These are phyloP conservation scores for Pelargonium australe DNA, from an alignment of 441 rosid genomes.

Conservation along the genomic window DNA sequence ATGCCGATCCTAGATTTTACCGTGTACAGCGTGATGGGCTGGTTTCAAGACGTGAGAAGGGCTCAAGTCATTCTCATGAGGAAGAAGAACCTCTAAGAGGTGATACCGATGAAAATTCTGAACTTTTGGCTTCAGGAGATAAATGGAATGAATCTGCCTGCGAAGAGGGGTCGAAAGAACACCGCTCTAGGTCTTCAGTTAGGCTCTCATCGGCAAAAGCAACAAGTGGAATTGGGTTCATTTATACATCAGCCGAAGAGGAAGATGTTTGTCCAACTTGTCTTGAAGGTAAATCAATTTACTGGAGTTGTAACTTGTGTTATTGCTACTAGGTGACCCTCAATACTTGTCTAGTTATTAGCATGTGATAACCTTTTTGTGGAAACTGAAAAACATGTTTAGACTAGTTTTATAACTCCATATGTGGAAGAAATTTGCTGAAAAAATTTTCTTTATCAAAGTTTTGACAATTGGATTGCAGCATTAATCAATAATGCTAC, in stretches of 20 bases:
- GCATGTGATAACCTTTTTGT: background rate
- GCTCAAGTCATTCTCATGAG: slow-evolving; percentile 65
- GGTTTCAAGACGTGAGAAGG: slow-evolving; percentile 63
- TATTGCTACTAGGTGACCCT: background rate
- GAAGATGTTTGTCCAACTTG: slow-evolving; percentile 92
- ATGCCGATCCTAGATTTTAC: slow-evolving; percentile 60
- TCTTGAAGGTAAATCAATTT: slow-evolving; percentile 64
- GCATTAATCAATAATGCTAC: slow-evolving; percentile 1
- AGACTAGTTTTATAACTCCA: too few species aligned
- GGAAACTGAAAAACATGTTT: background rate
- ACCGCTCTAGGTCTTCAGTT: slow-evolving; percentile 43
- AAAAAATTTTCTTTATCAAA: background rate
- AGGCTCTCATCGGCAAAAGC: slow-evolving; percentile 50
- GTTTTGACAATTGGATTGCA: background rate
- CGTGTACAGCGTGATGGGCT: slow-evolving; percentile 42
- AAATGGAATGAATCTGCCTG: slow-evolving; percentile 59
- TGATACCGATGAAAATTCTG: slow-evolving; percentile 50
- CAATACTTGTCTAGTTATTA: background rate
- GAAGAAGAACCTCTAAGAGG: slow-evolving; percentile 75
- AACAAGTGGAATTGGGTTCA: slow-evolving; percentile 37
- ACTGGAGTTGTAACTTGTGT: slow-evolving; percentile 3
- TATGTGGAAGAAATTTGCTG: background rate
- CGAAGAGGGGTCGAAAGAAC: slow-evolving; percentile 62
- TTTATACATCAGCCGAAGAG: slow-evolving; percentile 61
- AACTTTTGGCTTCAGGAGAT: slow-evolving; percentile 44